Base-by-base conservation (phyloP, 495 filamentous ascomycete genomes). In the Elasticomyces elasticus region DNA sequence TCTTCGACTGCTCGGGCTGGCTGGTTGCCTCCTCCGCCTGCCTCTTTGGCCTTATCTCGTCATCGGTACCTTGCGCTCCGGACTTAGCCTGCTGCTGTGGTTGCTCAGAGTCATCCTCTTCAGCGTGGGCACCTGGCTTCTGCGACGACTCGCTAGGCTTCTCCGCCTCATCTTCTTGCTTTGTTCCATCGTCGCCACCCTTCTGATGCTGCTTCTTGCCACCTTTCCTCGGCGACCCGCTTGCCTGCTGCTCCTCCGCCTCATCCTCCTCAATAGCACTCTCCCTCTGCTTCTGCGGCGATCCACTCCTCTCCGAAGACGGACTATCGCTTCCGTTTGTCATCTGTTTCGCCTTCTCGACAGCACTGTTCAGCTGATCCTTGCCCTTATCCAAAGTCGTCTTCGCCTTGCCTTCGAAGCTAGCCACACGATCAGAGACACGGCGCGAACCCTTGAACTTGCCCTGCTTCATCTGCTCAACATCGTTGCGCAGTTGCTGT, bases 371-470 rank as follows among this genome's bases (percentile, higher is more conserved):
- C 22, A 17, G 31, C 50, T 58, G 26, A 30, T 51, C 45, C 26
- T 19, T 49, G 15, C 27, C 49, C n/a, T 46, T 49, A 30, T 62
- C 41, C 22, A 24, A 40, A 31, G 31, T 38, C 15, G 10, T 40
- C 43, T 51, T 50, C 11, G 45, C 44, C 35, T 59, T 38, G 30
- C 30, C 20, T 20, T 58, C 56, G 24, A 48, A 59, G 26, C 42
- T 52, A 20, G 49, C 44, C 33, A 51, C 56, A 12, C 51, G 31
- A 10, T 55, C 56, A 12, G 15, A 24, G 2, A 55, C 56, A 1
- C 52, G 15, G 24, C 56, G 23, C 2, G 33, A 38, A 25, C 45
- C 45, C 19, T 33, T 26, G 25, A 41, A 46, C 13, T 30, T 55
- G 7, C 44, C 53, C 26, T 59, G 22, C 30, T 46, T 49, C 43